Conservation (phyloP, 2,329 filamentous ascomycete species). For the Xylaria hypoxylon region DNA sequence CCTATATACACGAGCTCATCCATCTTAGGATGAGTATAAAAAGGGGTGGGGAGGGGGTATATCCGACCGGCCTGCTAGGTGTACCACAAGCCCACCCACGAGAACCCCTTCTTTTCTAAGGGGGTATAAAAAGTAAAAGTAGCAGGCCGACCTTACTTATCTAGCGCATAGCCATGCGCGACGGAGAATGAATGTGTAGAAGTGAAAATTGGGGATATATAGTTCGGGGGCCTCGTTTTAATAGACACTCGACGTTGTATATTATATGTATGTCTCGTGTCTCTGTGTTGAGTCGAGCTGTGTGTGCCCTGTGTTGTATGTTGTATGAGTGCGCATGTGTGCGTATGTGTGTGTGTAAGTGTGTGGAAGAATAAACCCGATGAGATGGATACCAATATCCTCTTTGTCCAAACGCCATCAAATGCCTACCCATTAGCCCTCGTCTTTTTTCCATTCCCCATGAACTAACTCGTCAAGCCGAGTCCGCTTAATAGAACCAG, state of each 20-base stretch:
- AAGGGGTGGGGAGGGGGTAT: conserved; percentile 34
- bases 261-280: conserved; percentile 7
- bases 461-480: background rate
- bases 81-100: conserved; percentile 4
- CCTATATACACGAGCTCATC: conserved; percentile 35
- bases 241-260: conserved; percentile 4
- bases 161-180: conserved; percentile 35
- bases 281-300: background rate
- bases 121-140: conserved; percentile 5
- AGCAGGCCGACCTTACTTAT: conserved; percentile 24
- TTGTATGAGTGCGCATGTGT: background rate
- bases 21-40: background rate
- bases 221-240: conserved; percentile 20
- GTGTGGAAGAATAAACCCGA: conserved; percentile 7
- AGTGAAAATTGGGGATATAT: conserved; percentile 22
- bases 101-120: conserved; percentile 5
- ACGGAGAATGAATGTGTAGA: conserved; percentile 34
- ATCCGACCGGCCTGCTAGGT: conserved; percentile 34
- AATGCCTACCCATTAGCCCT: conserved; percentile 29
- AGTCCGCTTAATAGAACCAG: conserved; percentile 61
- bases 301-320: too few species aligned
- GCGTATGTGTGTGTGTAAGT: conserved; percentile 6
- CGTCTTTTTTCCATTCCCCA: background rate
- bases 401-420: conserved; percentile 35
- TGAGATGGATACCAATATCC: conserved; percentile 14